These are phyloP conservation scores for Aspergillus clavatus DNA, from an alignment of 2,329 filamentous ascomycete genomes.

Conservation along the genomic window DNA sequence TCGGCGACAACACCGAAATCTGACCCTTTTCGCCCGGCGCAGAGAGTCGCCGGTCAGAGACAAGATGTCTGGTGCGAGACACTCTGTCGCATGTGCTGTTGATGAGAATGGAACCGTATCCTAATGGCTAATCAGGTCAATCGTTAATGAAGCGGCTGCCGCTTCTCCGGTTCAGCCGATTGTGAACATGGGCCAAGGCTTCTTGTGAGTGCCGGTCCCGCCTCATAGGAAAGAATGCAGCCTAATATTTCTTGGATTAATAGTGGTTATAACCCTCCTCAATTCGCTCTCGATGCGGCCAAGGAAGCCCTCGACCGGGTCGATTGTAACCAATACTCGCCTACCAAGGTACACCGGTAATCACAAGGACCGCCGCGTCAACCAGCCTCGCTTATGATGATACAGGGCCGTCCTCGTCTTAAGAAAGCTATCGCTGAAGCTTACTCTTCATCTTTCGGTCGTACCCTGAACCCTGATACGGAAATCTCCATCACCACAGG, in stretches of 20 bases:
- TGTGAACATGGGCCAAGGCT: slow-evolving; percentile 65
- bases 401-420: slow-evolving; percentile 72
- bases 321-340: slow-evolving; percentile 98
- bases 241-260: slow-evolving; percentile 1
- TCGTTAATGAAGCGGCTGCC: slow-evolving; percentile 63
- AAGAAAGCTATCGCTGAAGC: slow-evolving; percentile 90
- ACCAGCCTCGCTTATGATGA: slow-evolving; percentile 4
- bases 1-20: slow-evolving; percentile 34
- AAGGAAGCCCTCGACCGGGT: slow-evolving; percentile 84
- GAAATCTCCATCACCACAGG: slow-evolving; percentile 90
- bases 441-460: slow-evolving; percentile 84
- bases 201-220: slow-evolving; percentile 41
- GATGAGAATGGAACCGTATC: slow-evolving; percentile 1
- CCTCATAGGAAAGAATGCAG: background rate
- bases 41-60: slow-evolving; percentile 46
- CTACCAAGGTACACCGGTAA: slow-evolving; percentile 61
- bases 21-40: slow-evolving; percentile 44
- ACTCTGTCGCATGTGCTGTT: background rate
- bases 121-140: slow-evolving; percentile 46
- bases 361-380: background rate
- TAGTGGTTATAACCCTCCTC: slow-evolving; percentile 83
- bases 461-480: slow-evolving; percentile 75
- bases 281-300: slow-evolving; percentile 85
- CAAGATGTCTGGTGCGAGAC: slow-evolving; percentile 47
- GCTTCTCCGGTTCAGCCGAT: slow-evolving; percentile 61